Percentiles rank a stretch among this genome's conserved stretches.
Evolutionary conservation across 2,329 filamentous ascomycete species (phyloP).

Genomic region (Paradendryphiella salina): DNA sequence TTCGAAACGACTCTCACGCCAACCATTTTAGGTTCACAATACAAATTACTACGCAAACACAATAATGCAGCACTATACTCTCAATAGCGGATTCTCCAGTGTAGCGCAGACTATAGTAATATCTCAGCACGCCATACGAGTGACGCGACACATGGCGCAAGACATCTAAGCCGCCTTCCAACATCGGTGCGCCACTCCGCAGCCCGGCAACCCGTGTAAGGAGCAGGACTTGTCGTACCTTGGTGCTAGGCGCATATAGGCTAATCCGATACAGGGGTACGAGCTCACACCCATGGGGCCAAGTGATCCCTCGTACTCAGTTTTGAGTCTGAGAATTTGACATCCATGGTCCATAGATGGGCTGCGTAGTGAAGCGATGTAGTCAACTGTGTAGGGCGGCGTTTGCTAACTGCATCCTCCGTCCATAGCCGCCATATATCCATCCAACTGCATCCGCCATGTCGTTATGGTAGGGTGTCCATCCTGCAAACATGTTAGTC

Average conservation of each 20-base stretch:
- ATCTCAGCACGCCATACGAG: background rate
- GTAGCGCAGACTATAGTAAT: background rate
- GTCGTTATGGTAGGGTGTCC: slow-evolving; percentile 42
- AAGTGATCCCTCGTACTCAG: background rate
- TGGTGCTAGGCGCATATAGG: background rate
- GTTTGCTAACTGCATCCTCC: slow-evolving; percentile 39
- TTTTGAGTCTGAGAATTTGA: slow-evolving; percentile 1
- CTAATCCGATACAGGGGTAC: slow-evolving; percentile 2
- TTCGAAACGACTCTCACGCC: background rate
- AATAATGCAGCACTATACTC: slow-evolving; percentile 1
- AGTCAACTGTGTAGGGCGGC: slow-evolving; percentile 29
- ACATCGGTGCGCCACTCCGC: slow-evolving; percentile 1
- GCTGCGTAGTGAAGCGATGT: slow-evolving; percentile 11
- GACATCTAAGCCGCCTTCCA: background rate
- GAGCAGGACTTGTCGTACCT: background rate
- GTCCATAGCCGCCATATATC: slow-evolving; percentile 42
- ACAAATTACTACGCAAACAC: background rate
- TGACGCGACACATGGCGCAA: slow-evolving; percentile 1
- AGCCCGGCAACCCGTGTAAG: background rate
- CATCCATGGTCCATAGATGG: slow-evolving; percentile 9
- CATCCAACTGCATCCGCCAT: slow-evolving; percentile 44
- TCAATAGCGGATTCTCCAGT: background rate
- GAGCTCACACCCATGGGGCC: background rate
- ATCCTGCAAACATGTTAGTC: slow-evolving; percentile 27
- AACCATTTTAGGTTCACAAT: slow-evolving; percentile 1